Evolutionary conservation across 768 basidiomycete species (phyloP).

Genomic region (Crucibulum laeve): DNA sequence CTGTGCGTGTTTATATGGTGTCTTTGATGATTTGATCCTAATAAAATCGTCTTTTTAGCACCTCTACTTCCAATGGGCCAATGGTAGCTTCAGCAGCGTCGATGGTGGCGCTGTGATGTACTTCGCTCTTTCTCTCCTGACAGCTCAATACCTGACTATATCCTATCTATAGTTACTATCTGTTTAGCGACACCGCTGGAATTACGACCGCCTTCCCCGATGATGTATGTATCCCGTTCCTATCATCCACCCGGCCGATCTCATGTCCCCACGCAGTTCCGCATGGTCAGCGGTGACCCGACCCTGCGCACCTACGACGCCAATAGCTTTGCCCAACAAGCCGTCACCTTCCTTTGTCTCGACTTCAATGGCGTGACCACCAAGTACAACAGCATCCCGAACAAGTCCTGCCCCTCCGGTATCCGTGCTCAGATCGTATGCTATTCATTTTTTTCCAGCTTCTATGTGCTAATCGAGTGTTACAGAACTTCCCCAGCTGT

Average conservation of each 20-base stretch:
- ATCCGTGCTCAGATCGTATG: slow-evolving; percentile 35
- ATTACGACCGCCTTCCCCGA: slow-evolving; percentile 37
- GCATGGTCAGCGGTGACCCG: slow-evolving; percentile 38
- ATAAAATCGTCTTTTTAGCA: slow-evolving; percentile 23
- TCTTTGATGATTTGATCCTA: slow-evolving; percentile 1
- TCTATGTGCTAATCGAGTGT: background rate
- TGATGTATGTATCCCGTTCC: slow-evolving; percentile 21
- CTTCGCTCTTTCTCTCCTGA: slow-evolving; percentile 9
- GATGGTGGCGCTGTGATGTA: slow-evolving; percentile 42
- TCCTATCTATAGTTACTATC: slow-evolving; percentile 26
- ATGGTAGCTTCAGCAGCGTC: slow-evolving; percentile 41
- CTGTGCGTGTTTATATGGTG: slow-evolving; percentile 24
- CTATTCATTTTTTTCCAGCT: slow-evolving; percentile 3
- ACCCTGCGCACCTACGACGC: slow-evolving; percentile 32
- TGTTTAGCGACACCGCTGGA: slow-evolving; percentile 30
- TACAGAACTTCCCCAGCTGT: slow-evolving; percentile 35
- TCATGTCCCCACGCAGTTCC: slow-evolving; percentile 21
- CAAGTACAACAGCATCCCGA: slow-evolving; percentile 24
- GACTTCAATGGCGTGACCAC: slow-evolving; percentile 26
- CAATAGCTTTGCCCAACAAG: slow-evolving; percentile 28
- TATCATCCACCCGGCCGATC: slow-evolving; percentile 1
- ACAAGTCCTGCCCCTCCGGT: slow-evolving; percentile 31
- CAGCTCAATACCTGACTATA: too few species aligned
- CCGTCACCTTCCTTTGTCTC: slow-evolving; percentile 30
- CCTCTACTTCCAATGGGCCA: slow-evolving; percentile 48